A percentile compares a stretch with the other conserved stretches of the same genome.
phyloP scores from a whole-genome alignment of 441 rosid species.

The Jatropha podagrica region DNA sequence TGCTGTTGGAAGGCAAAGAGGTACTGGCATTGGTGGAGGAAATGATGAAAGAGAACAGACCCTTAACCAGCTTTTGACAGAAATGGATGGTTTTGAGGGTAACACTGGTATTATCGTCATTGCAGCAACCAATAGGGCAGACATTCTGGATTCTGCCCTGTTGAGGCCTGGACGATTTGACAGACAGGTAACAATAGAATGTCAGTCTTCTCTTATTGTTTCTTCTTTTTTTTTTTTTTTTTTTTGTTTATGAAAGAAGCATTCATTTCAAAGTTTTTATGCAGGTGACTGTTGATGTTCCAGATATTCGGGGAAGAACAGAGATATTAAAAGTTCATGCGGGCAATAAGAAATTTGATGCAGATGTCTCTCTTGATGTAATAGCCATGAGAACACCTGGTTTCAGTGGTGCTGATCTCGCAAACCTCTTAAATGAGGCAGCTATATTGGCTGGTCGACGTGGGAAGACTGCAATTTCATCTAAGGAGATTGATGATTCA shows the following conservation, averaged over 20 bases:
- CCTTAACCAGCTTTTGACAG: conserved; percentile 88
- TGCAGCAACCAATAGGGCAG: conserved; percentile 94
- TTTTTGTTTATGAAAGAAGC: neutral
- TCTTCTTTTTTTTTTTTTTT: neutral
- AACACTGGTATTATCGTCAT: conserved; percentile 86
- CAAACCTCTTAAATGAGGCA: conserved; percentile 92
- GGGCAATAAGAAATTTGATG: conserved; percentile 82
- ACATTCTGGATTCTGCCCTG: conserved; percentile 90
- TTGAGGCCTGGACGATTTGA: conserved; percentile 93
- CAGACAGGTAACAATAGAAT: conserved; percentile 59
- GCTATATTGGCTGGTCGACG: conserved; percentile 97
- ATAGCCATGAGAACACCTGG: conserved; percentile 98
- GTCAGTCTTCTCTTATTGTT: neutral
- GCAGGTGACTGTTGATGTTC: conserved; percentile 87
- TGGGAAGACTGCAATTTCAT: conserved; percentile 79
- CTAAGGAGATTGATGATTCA: conserved; percentile 93
- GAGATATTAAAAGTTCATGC: conserved; percentile 89
- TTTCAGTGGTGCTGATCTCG: conserved; percentile 97
- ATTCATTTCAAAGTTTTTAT: conserved; percentile 21
- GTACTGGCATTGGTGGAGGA: conserved; percentile 95
- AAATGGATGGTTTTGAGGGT: conserved; percentile 97
- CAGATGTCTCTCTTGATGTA: conserved; percentile 86
- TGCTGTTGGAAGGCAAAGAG: conserved; percentile 92
- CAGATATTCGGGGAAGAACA: conserved; percentile 85
- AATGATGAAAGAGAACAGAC: conserved; percentile 96